phyloP scores from a whole-genome alignment of 164 flowering plant genomes.

The Tinospora cordifolia region DNA sequence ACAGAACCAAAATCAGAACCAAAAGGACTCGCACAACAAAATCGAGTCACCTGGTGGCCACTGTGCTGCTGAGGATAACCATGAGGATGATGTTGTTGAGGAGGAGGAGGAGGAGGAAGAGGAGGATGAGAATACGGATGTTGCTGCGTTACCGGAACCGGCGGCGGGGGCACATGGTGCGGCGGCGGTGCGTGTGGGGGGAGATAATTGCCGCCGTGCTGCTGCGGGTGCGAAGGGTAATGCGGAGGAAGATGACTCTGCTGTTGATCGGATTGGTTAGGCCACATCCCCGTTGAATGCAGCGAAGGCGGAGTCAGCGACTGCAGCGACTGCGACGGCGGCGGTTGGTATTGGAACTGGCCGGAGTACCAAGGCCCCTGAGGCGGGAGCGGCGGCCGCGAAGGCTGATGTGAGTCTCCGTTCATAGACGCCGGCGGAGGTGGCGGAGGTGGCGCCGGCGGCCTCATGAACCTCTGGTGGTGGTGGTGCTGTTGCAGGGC shows the following conservation, averaged over 20 bases:
- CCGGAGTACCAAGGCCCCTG: constrained; percentile 36
- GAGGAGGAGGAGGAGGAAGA: constrained; percentile 21
- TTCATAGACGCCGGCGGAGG: constrained; percentile 34
- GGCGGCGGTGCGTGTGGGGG: constrained; percentile 26
- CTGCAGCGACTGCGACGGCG: constrained; percentile 10
- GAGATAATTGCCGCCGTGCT: constrained; percentile 19
- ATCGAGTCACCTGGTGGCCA: constrained; percentile 3
- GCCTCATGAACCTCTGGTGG: constrained; percentile 41
- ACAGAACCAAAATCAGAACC: background rate
- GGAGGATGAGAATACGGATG: constrained; percentile 8
- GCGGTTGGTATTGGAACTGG: constrained; percentile 44
- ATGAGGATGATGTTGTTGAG: constrained; percentile 33
- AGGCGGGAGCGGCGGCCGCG: constrained; percentile 31
- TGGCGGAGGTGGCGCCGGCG: constrained; percentile 40
- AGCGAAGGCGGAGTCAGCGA: constrained; percentile 11
- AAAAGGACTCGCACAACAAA: background rate
- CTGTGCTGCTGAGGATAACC: constrained; percentile 26
- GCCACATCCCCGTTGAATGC: constrained; percentile 25
- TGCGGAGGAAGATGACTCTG: background rate
- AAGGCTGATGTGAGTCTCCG: constrained; percentile 15
- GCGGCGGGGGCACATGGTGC: constrained; percentile 20
- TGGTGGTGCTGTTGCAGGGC: constrained; percentile 14
- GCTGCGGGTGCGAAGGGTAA: constrained; percentile 14
- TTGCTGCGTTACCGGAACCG: too few relatives aligned
- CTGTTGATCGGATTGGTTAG: constrained; percentile 1